phyloP scores from a whole-genome alignment of 2,329 filamentous ascomycete species.

The Neofusicoccum ribis region DNA sequence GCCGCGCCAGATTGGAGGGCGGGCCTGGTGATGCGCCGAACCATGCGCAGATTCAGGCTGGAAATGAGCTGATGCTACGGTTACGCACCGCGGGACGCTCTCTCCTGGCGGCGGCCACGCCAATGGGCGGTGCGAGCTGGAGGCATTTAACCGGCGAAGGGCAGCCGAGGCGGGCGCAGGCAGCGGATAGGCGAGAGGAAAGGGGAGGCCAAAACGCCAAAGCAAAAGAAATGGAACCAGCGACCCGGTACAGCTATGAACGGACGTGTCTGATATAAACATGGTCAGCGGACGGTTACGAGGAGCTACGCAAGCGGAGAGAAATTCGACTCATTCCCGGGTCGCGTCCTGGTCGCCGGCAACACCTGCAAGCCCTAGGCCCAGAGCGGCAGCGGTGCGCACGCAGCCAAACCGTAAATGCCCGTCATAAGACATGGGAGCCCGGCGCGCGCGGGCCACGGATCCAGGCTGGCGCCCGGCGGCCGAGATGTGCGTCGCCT shows the following conservation, averaged over 20 bases:
- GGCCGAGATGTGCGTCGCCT: conserved; percentile 12
- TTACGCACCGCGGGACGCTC: conserved; percentile 3
- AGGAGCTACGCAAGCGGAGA: conserved; percentile 19
- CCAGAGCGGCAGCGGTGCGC: conserved; percentile 4
- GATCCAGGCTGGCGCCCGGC: conserved; percentile 7
- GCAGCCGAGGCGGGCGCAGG: conserved; percentile 1
- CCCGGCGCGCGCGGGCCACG: conserved; percentile 5
- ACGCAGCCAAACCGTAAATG: conserved; percentile 3
- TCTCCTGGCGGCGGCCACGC: conserved; percentile 4
- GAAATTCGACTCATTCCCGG: conserved; percentile 19
- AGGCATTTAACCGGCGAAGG: conserved; percentile 12
- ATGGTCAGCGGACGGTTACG: conserved; percentile 12
- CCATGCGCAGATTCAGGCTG: conserved; percentile 14
- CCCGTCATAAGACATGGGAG: conserved; percentile 10
- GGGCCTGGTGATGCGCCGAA: conserved; percentile 8
- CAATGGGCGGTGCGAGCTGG: not conserved
- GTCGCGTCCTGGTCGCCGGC: conserved; percentile 18
- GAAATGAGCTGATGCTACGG: conserved; percentile 17
- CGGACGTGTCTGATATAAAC: conserved; percentile 19
- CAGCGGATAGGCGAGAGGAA: conserved; percentile 11
- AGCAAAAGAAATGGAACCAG: conserved; percentile 17
- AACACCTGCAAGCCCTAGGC: conserved; percentile 14
- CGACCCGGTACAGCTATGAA: conserved; percentile 15
- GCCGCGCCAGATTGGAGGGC: not conserved
- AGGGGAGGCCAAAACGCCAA: conserved; percentile 10